A percentile compares a stretch with the other conserved stretches of the same genome.
phyloP scores from a whole-genome alignment of 768 basidiomycete genomes.

The Tulasnella sp. region DNA sequence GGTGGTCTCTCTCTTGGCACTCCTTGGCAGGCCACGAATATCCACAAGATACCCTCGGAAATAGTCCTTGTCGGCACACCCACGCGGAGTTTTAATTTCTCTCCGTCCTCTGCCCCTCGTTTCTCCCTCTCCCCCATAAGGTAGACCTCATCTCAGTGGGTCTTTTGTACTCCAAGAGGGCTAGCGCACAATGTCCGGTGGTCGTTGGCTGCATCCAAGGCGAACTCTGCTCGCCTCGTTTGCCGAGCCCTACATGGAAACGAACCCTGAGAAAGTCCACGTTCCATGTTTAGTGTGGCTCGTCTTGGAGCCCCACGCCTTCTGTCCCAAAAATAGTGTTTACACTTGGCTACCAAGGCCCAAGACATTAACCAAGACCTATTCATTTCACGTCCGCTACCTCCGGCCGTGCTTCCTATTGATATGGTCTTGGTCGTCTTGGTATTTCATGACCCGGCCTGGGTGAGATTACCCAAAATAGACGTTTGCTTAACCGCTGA shows the following conservation, averaged over 20 bases:
- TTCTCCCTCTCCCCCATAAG: background rate
- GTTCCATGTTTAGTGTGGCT: background rate
- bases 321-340: too few relatives aligned
- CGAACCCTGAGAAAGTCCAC: background rate
- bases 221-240: background rate
- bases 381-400: too few relatives aligned
- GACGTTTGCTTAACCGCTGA: too few relatives aligned
- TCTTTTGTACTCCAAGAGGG: background rate
- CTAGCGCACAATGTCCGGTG: background rate
- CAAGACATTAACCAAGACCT: too few relatives aligned
- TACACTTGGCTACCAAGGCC: too few relatives aligned
- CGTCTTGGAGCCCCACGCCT: too few relatives aligned
- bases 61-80: background rate
- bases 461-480: too few relatives aligned
- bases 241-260: background rate
- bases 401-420: too few relatives aligned
- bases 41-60: conserved; percentile 1
- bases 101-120: background rate
- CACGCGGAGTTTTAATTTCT: background rate
- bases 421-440: too few relatives aligned
- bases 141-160: background rate
- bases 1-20: conserved; percentile 4
- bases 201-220: too few relatives aligned
- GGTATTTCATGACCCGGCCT: too few relatives aligned
- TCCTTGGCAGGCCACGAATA: background rate